Percentiles rank a stretch among this genome's conserved stretches.
These are phyloP conservation scores for Pseudocercospora vitis DNA, from an alignment of 2,329 filamentous ascomycete species.

Conservation along the genomic window DNA sequence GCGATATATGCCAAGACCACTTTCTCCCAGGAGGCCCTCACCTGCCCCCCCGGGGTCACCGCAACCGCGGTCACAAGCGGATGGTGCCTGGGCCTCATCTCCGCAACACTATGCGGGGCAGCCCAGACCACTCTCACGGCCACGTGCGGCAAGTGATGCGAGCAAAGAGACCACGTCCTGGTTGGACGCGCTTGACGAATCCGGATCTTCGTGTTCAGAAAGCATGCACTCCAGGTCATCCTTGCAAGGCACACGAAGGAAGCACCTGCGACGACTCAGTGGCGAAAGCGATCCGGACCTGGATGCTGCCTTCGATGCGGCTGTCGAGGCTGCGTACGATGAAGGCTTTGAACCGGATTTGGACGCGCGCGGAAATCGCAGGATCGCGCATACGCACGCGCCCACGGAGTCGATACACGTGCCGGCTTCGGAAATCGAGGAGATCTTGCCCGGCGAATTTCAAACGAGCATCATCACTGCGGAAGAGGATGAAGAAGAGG, in stretches of 20 bases:
- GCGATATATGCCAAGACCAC: slow-evolving; percentile 66
- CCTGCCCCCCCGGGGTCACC: slow-evolving; percentile 46
- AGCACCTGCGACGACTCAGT: slow-evolving; percentile 67
- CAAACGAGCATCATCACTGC: slow-evolving; percentile 13
- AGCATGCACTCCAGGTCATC: slow-evolving; percentile 69
- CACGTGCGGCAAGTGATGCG: slow-evolving; percentile 20
- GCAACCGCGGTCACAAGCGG: slow-evolving; percentile 14
- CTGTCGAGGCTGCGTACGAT: slow-evolving; percentile 93
- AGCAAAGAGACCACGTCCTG: slow-evolving; percentile 37
- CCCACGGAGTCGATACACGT: slow-evolving; percentile 28
- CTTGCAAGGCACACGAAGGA: slow-evolving; percentile 65
- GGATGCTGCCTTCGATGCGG: slow-evolving; percentile 89
- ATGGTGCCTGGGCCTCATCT: slow-evolving; percentile 20
- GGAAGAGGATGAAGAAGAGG: slow-evolving; percentile 48
- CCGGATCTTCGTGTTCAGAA: slow-evolving; percentile 74
- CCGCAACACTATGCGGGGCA: slow-evolving; percentile 12
- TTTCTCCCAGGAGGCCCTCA: slow-evolving; percentile 62
- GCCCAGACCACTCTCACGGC: slow-evolving; percentile 2
- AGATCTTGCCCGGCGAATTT: slow-evolving; percentile 24
- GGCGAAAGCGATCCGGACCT: slow-evolving; percentile 84
- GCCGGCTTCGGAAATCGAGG: slow-evolving; percentile 28
- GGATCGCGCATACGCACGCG: slow-evolving; percentile 22
- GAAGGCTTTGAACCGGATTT: slow-evolving; percentile 78
- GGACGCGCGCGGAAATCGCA: slow-evolving; percentile 43
- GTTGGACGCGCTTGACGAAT: slow-evolving; percentile 69